phyloP scores from a whole-genome alignment of 768 basidiomycete species.

The Boletus pseudo-olivaceus region DNA sequence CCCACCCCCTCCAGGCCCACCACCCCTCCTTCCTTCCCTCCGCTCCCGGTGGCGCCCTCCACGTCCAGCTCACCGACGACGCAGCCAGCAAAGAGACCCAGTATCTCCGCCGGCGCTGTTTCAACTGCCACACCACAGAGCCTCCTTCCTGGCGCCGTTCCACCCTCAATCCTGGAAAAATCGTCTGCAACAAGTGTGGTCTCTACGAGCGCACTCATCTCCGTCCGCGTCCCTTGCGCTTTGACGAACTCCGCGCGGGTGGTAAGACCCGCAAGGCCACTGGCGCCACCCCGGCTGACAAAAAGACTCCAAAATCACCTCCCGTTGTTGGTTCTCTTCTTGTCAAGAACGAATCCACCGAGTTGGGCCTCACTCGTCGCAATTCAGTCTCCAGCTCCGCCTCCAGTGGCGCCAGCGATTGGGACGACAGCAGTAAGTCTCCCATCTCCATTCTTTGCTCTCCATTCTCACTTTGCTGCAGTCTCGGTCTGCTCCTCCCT shows the following conservation, averaged over 20 bases:
- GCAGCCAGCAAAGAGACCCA: slow-evolving; percentile 89
- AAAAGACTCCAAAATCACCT: slow-evolving; percentile 34
- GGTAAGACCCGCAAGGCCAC: slow-evolving; percentile 67
- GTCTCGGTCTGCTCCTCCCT: slow-evolving; percentile 33
- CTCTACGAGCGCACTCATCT: slow-evolving; percentile 88
- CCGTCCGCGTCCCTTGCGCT: slow-evolving; percentile 76
- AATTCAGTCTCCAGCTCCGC: slow-evolving; percentile 59
- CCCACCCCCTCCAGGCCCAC: slow-evolving; percentile 30
- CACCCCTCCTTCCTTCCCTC: slow-evolving; percentile 41
- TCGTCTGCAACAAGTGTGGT: slow-evolving; percentile 93
- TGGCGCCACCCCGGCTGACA: slow-evolving; percentile 21
- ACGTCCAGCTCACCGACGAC: slow-evolving; percentile 86
- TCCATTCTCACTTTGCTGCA: slow-evolving; percentile 4
- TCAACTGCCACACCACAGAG: slow-evolving; percentile 90
- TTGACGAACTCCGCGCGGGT: slow-evolving; percentile 85
- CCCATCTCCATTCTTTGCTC: neutral
- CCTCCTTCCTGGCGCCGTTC: slow-evolving; percentile 86
- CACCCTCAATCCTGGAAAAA: slow-evolving; percentile 87
- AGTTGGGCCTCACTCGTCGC: slow-evolving; percentile 51
- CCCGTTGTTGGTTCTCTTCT: slow-evolving; percentile 34
- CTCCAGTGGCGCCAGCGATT: slow-evolving; percentile 60
- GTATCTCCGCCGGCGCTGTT: slow-evolving; percentile 82
- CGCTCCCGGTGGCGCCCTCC: slow-evolving; percentile 41
- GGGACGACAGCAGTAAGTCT: slow-evolving; percentile 73
- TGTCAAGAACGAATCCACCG: slow-evolving; percentile 65